Conservation (phyloP, 2,329 filamentous ascomycete species). For the Dryadomyces sulphureus region DNA sequence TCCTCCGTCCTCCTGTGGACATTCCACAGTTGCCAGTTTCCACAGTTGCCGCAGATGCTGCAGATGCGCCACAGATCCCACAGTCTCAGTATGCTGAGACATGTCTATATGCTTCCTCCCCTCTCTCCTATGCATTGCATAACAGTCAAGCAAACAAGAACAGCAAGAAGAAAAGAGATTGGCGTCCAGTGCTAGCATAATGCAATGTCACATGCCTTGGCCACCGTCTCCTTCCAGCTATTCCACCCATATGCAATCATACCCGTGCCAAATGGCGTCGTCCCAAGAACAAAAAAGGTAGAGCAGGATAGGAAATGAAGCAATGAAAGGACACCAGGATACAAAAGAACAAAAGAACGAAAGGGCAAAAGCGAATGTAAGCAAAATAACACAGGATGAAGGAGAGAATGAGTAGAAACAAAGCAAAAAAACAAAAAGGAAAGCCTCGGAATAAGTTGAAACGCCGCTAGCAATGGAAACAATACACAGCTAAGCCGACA, state of each 20-base stretch:
- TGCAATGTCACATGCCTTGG: background rate
- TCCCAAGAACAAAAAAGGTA: background rate
- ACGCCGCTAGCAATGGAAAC: constrained; percentile 11
- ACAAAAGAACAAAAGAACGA: background rate
- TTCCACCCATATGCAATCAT: constrained; percentile 1
- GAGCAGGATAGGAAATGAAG: background rate
- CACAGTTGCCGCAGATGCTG: too few species aligned
- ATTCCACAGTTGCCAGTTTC: too few species aligned
- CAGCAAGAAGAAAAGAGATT: background rate
- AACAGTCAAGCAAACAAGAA: background rate
- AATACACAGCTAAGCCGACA: constrained; percentile 4
- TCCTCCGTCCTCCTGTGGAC: background rate
- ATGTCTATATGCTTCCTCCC: background rate
- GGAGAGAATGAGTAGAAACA: background rate
- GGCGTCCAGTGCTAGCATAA: background rate
- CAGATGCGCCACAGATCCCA: too few species aligned
- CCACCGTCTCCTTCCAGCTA: background rate
- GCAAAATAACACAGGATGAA: background rate
- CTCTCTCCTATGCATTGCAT: background rate
- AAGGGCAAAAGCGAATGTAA: background rate
- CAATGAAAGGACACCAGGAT: background rate
- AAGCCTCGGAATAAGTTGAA: background rate
- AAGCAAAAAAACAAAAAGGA: background rate
- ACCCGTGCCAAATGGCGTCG: background rate
- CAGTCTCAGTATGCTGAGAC: background rate